Percentiles rank a stretch among this genome's conserved stretches.
Conservation (phyloP, 768 basidiomycete species). For the Tylopilus rubrobrunneus region DNA sequence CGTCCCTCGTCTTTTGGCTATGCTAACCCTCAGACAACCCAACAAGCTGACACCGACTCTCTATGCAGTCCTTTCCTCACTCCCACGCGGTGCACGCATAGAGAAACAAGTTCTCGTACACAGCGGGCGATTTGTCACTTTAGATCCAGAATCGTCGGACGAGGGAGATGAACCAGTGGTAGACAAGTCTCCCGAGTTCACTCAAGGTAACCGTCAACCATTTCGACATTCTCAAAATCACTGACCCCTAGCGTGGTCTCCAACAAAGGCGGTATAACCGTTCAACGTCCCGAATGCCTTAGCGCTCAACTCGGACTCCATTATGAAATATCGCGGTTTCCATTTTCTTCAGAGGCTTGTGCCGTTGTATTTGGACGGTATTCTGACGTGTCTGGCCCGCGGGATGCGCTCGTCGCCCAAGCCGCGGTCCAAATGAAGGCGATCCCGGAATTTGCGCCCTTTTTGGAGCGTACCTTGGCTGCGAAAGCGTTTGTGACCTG, state of each 20-base stretch:
- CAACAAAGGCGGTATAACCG: slow-evolving; percentile 13
- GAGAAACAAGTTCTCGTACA: slow-evolving; percentile 78
- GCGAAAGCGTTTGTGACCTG: slow-evolving; percentile 26
- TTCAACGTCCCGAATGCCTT: slow-evolving; percentile 4
- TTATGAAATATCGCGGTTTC: slow-evolving; percentile 50
- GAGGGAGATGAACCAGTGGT: slow-evolving; percentile 34
- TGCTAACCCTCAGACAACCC: neutral
- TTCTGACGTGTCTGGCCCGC: neutral
- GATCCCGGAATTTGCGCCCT: slow-evolving; percentile 15
- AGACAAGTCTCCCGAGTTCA: slow-evolving; percentile 34
- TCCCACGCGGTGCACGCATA: slow-evolving; percentile 69
- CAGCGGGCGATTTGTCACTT: slow-evolving; percentile 52
- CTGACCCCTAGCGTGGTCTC: neutral
- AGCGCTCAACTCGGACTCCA: slow-evolving; percentile 22
- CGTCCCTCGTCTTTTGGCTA: neutral
- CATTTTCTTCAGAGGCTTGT: slow-evolving; percentile 37
- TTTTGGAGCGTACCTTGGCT: slow-evolving; percentile 18
- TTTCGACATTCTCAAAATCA: neutral
- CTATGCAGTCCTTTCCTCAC: slow-evolving; percentile 55
- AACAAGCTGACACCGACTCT: slow-evolving; percentile 39
- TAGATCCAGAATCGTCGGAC: slow-evolving; percentile 21
- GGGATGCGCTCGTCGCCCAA: slow-evolving; percentile 10
- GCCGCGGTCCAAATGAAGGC: slow-evolving; percentile 12
- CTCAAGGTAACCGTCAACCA: slow-evolving; percentile 35
- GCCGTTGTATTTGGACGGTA: slow-evolving; percentile 43